phyloP scores from a whole-genome alignment of 805 yeast species.

The Hanseniaspora meyeri region DNA sequence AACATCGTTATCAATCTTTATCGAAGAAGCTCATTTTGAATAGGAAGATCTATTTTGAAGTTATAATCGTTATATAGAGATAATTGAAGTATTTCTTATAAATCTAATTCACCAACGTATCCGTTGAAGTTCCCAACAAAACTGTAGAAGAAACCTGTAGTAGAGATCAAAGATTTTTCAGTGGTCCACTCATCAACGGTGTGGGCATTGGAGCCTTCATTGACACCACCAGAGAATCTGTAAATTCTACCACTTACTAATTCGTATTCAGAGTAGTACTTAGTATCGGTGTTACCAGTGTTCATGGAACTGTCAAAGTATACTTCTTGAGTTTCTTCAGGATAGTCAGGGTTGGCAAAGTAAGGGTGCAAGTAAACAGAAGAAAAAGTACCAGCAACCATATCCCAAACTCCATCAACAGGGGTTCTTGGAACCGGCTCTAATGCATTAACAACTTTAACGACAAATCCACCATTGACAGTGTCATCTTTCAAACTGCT shows the following conservation, averaged over 20 bases:
- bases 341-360: slow-evolving; percentile 1
- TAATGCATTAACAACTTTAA: slow-evolving; percentile 23
- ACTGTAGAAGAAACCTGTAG: slow-evolving; percentile 16
- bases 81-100: not conserved
- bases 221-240: slow-evolving; percentile 14
- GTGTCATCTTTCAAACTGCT: slow-evolving; percentile 19
- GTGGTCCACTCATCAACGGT: slow-evolving; percentile 17
- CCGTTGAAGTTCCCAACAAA: slow-evolving; percentile 15
- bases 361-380: slow-evolving; percentile 11
- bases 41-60: too few relatives aligned
- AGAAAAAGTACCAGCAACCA: slow-evolving; percentile 40
- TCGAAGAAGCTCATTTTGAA: not conserved
- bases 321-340: slow-evolving; percentile 7
- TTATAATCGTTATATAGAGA: too few relatives aligned
- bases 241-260: slow-evolving; percentile 13
- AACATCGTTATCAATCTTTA: not conserved
- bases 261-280: slow-evolving; percentile 12
- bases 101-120: slow-evolving; percentile 8
- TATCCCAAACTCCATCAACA: slow-evolving; percentile 36
- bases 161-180: slow-evolving; percentile 14
- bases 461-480: slow-evolving; percentile 33
- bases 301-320: slow-evolving; percentile 14
- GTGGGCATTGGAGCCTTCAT: slow-evolving; percentile 14
- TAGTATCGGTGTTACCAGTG: slow-evolving; percentile 14
- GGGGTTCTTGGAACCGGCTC: slow-evolving; percentile 48